These are phyloP conservation scores for Euryodendron excelsum DNA, from an alignment of 148 eudicot species.

Conservation along the genomic window DNA sequence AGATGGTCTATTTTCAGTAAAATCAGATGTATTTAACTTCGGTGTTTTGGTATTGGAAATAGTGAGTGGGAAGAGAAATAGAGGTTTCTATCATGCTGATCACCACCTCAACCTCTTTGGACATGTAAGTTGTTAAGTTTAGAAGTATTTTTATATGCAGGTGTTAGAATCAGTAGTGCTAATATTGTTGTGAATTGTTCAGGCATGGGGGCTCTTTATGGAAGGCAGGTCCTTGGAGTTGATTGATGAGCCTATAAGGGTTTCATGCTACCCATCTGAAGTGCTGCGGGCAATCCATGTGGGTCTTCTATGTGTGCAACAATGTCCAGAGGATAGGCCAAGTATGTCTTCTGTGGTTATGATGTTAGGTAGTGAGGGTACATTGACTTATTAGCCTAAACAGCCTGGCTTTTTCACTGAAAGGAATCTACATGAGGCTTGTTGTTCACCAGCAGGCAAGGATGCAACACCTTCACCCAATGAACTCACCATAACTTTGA, in stretches of 20 bases:
- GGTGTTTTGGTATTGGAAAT: constrained; percentile 17
- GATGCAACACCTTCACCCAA: background rate
- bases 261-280: constrained; percentile 5
- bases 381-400: constrained; percentile 24
- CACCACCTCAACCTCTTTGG: constrained; percentile 17
- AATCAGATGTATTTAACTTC: constrained; percentile 16
- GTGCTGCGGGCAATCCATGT: constrained; percentile 15
- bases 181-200: background rate
- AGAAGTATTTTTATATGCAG: no score
- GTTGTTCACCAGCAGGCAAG: background rate
- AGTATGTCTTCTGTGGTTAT: constrained; percentile 36
- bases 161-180: no score
- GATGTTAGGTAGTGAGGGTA: constrained; percentile 25
- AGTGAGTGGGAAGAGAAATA: constrained; percentile 6
- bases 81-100: constrained; percentile 9
- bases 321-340: constrained; percentile 37
- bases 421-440: constrained; percentile 11
- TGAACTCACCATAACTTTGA: background rate
- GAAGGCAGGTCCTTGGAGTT: constrained; percentile 14
- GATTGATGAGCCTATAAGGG: background rate
- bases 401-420: constrained; percentile 39
- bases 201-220: constrained; percentile 8
- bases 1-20: constrained; percentile 10
- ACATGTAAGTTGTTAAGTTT: constrained; percentile 2
- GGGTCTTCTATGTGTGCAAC: constrained; percentile 45